These are phyloP conservation scores for Penicillium sclerotigenum DNA, from an alignment of 2,329 filamentous ascomycete species.

Conservation along the genomic window DNA sequence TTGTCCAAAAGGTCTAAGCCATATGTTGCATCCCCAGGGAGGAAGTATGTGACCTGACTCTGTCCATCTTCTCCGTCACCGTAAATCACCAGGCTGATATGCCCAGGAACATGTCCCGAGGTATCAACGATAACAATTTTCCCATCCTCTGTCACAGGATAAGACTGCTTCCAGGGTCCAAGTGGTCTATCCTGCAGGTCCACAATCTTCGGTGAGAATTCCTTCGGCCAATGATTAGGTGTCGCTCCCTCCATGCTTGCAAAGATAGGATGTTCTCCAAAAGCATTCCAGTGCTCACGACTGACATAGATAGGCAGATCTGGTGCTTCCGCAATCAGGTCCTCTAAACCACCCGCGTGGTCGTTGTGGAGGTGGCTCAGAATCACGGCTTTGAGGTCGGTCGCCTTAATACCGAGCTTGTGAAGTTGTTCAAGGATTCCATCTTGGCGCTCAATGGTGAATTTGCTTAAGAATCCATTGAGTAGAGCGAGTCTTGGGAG, in stretches of 20 bases:
- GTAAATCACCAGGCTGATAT: conserved; percentile 33
- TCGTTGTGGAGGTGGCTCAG: conserved; percentile 14
- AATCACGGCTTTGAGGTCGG: conserved; percentile 23
- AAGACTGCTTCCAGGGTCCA: conserved; percentile 31
- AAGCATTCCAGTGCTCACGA: conserved; percentile 32
- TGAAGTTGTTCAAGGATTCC: conserved; percentile 13
- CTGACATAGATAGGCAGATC: conserved; percentile 28
- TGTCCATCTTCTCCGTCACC: not conserved
- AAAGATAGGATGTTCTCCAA: conserved; percentile 26
- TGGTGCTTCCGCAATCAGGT: conserved; percentile 25
- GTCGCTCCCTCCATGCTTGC: conserved; percentile 29
- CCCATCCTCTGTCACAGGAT: conserved; percentile 30
- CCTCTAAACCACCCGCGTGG: conserved; percentile 21
- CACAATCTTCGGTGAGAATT: conserved; percentile 31
- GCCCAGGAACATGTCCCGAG: conserved; percentile 36
- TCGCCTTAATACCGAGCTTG: conserved; percentile 4
- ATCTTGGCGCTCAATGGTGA: conserved; percentile 7
- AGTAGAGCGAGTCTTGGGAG: conserved; percentile 18
- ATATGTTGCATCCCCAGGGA: conserved; percentile 29
- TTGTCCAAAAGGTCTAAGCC: conserved; percentile 28
- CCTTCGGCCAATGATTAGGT: conserved; percentile 32
- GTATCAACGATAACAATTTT: conserved; percentile 33
- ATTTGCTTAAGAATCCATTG: conserved; percentile 3
- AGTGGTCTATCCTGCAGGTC: conserved; percentile 23
- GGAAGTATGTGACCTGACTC: conserved; percentile 7